Evolutionary conservation across 1,139 yeast genomes (phyloP), one percentile per base, ranked within the genome.

Genomic region (Hemisphaericaspora xylofermentans): DNA sequence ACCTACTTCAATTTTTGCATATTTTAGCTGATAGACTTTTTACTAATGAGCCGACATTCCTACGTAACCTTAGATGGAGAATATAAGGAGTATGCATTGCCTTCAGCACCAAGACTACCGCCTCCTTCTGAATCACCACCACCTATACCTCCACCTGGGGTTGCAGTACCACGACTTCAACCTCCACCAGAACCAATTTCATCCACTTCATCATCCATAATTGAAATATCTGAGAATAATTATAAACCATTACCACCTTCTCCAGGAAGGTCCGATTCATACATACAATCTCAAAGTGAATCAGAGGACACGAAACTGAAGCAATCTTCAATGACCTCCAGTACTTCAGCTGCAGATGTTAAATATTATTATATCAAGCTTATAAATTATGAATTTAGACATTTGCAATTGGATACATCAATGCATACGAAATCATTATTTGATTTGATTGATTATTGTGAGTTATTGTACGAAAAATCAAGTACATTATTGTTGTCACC

Each of bases 361-460:
- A 44, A 49, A 30, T 35, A 32, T 17, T 51, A 63, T 43, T 68
- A 65, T 43, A 53, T 50, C 17, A 54, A 53, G 39, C 44, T 68
- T 33, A 64, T 70, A 35, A 61, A 60, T 45, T 60, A 60, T 38
- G 75, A 68, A 53, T 70, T 70, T 46, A 58, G 72, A 15, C 52
- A 44, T 28, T 60, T 72, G 35, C 75, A 71, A 49, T 50, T 64
- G 19, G 75, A 71, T 45, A 41, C 51, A 2, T 52, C 50, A 12
- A 45, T 71, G 10, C 53, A 52, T 33, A 47, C 54, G 29, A 71
- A 66, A 53, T 65, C 73, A 17, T 60, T 71, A 26, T 71, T 72
- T 50, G 77, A 71, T 46, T 56, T 72, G 22, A 69, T 72, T 15
- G 78, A 72, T 48, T 55, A 63, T 47, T 71, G 76, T 51, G 73